Evolutionary conservation across 805 yeast genomes (phyloP).

Genomic region (Pichia ethanolica): DNA sequence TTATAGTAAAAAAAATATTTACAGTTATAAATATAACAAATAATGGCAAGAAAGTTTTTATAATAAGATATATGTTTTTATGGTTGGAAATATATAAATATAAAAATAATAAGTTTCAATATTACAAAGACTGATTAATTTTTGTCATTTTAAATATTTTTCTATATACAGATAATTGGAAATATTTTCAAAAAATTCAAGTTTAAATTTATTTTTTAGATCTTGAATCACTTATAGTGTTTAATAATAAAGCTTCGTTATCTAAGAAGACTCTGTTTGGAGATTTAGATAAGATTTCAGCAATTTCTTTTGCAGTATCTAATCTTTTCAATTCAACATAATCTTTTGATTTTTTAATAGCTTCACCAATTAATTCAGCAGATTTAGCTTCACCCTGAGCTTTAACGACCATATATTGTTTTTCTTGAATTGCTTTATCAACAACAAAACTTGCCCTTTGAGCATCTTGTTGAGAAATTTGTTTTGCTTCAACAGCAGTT

Average conservation of each 20-base stretch:
- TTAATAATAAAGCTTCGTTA: conserved; percentile 83
- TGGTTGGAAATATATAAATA: too few relatives aligned
- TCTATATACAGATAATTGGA: background rate
- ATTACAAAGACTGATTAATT: too few relatives aligned
- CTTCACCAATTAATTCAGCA: conserved; percentile 98
- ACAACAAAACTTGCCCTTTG: conserved; percentile 97
- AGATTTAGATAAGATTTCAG: conserved; percentile 71
- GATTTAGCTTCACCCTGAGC: conserved; percentile 98
- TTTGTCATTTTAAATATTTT: too few relatives aligned
- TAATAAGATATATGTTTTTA: too few relatives aligned
- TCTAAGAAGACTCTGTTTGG: conserved; percentile 91
- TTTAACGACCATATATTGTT: conserved; percentile 92
- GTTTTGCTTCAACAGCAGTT: conserved; percentile 96
- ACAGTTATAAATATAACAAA: too few relatives aligned
- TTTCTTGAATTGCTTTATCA: conserved; percentile 95
- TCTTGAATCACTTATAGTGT: conserved; percentile 80
- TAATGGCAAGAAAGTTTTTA: too few relatives aligned
- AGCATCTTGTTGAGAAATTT: conserved; percentile 98
- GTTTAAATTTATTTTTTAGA: conserved; percentile 19
- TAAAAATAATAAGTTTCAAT: too few relatives aligned
- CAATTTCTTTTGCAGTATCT: conserved; percentile 96
- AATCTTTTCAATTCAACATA: conserved; percentile 94
- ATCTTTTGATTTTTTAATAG: conserved; percentile 92
- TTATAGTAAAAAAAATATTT: too few relatives aligned
- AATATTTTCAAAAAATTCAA: background rate